phyloP scores from a whole-genome alignment of 139 green algal genomes.

The Chlorella vulgaris region DNA sequence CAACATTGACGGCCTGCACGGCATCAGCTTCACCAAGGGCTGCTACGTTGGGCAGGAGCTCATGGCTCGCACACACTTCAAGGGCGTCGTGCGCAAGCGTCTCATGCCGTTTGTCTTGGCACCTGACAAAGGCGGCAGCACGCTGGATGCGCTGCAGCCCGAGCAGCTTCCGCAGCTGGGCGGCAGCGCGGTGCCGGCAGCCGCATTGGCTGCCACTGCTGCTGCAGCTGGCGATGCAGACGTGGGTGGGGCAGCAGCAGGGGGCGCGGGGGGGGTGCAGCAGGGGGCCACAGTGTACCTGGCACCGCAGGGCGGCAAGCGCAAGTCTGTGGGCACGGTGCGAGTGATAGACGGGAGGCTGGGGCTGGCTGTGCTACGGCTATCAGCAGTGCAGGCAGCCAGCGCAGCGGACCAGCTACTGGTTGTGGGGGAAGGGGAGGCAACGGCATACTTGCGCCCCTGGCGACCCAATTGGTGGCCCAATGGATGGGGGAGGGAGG shows the following conservation, averaged over 20 bases:
- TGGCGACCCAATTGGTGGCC: constrained; percentile 56
- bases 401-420: neutral
- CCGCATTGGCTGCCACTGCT: neutral
- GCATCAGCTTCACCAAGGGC: constrained; percentile 92
- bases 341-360: constrained; percentile 18
- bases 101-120: constrained; percentile 72
- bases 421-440: neutral
- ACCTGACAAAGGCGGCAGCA: neutral
- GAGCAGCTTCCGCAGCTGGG: neutral
- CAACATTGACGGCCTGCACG: constrained; percentile 91
- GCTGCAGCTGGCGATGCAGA: no score
- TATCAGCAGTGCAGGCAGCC: constrained; percentile 20
- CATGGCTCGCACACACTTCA: constrained; percentile 75
- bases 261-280: neutral
- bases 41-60: constrained; percentile 98
- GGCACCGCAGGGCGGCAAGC: neutral
- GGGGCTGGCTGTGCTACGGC: constrained; percentile 55
- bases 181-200: neutral
- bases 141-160: neutral
- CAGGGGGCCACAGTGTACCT: neutral
- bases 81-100: constrained; percentile 84
- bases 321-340: constrained; percentile 32
- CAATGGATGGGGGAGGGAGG: constrained; percentile 42
- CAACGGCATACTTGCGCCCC: constrained; percentile 21
- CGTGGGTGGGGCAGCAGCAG: no score